Evolutionary conservation across 1,284 basidiomycete genomes (phyloP), one percentile per base, ranked within the genome.

Genomic region (Puccinia brachypodii): DNA sequence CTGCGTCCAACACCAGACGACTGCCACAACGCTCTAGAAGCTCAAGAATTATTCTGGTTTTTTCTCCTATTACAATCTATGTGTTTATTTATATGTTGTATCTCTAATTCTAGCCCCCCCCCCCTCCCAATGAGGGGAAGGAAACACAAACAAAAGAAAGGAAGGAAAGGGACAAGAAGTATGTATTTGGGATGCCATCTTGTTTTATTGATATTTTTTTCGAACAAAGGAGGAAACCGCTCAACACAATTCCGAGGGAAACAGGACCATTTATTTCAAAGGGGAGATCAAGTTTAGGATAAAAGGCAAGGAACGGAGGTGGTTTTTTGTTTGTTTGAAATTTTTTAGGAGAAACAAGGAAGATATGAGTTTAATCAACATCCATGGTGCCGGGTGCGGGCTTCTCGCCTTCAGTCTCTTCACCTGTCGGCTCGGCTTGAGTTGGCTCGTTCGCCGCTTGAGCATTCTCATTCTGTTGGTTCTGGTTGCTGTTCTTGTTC

Each of bases 401-500:
- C 28, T 72, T 80, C 33, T 38, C 62, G 13, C 36, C 78, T 33
- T 47, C 53, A 50, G 9, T 40, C 42, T 50, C 78, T 47, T 80
- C 69, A n/a, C 44, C 78, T 73, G 64, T n/a, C 9, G 50, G 58
- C 50, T 69, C 50, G 40, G 47, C 22, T 73, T 72, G 68, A 47
- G 68, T 38, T 36, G 44, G 50, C 40, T 80, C 78, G 14, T 71
- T 80, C 25, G 69, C 56, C 0, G 78, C 38, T 73, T 80, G 62
- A 33, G 78, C 53, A 22, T 60, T 80, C 74, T 77, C 73, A 19
- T 82, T 42, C 33, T 73, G 71, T n/a, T 73, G 42, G 31, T 73
- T 56, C 31, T 73, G 71, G 36, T 72, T 62, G 19, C 53, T 50
- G 28, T 69, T 58, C 25, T 69, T 58, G 38, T 58, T 76, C 36